A percentile compares a stretch with the other conserved stretches of the same genome.
phyloP scores from a whole-genome alignment of 2,329 filamentous ascomycete species.

The Sporothrix luriei region DNA sequence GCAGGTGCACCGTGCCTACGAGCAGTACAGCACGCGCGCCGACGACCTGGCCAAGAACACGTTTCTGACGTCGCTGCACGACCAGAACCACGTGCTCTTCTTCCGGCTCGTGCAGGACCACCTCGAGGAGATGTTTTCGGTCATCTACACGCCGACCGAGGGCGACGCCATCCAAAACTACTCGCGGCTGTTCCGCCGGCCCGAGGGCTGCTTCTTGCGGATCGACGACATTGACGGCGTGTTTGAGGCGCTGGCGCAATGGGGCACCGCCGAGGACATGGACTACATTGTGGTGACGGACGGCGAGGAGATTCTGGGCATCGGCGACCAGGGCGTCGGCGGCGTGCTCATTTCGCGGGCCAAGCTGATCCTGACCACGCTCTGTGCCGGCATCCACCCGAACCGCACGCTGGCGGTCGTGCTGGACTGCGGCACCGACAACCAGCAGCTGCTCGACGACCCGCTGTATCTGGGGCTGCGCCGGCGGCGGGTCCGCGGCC shows the following conservation, averaged over 20 bases:
- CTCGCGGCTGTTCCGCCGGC: slow-evolving; percentile 73
- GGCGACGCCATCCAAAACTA: slow-evolving; percentile 86
- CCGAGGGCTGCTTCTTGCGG: slow-evolving; percentile 80
- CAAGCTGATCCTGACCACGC: slow-evolving; percentile 78
- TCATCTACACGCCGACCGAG: slow-evolving; percentile 92
- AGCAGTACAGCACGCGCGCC: slow-evolving; percentile 68
- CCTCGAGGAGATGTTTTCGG: slow-evolving; percentile 81
- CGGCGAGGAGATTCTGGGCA: slow-evolving; percentile 76
- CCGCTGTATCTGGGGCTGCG: slow-evolving; percentile 77
- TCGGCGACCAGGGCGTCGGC: slow-evolving; percentile 85
- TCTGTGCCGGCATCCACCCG: slow-evolving; percentile 85
- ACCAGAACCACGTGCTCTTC: slow-evolving; percentile 83
- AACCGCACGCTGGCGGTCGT: slow-evolving; percentile 77
- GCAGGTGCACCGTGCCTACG: slow-evolving; percentile 75
- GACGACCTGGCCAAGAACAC: slow-evolving; percentile 81
- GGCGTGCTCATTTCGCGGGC: slow-evolving; percentile 82
- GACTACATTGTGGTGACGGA: slow-evolving; percentile 76
- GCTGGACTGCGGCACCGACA: slow-evolving; percentile 84
- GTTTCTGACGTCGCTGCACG: slow-evolving; percentile 80
- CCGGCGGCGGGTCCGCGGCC: slow-evolving; percentile 66
- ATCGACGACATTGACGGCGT: slow-evolving; percentile 69
- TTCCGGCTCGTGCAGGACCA: slow-evolving; percentile 77
- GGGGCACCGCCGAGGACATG: slow-evolving; percentile 71
- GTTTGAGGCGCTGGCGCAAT: slow-evolving; percentile 66
- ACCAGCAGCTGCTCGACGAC: slow-evolving; percentile 71